Conservation (phyloP, 192 early-diverging fungal genomes). For the Backusella mclennaniae region DNA sequence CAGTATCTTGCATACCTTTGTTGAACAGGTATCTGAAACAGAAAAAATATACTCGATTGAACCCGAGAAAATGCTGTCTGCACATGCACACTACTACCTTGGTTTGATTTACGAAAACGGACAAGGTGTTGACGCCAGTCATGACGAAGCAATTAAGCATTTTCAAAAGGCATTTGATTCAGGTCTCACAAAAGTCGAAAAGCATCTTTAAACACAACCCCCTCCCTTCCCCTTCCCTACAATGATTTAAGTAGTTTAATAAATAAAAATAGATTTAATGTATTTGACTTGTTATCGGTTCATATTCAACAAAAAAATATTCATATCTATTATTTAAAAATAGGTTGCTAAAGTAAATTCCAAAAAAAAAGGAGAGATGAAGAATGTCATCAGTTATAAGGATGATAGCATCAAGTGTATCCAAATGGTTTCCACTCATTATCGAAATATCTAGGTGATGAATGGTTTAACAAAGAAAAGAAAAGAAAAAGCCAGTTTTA, state of each 20-base stretch:
- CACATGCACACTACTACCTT: neutral
- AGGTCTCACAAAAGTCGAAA: neutral
- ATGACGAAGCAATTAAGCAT: neutral
- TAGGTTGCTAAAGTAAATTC: neutral
- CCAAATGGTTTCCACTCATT: constrained; percentile 31
- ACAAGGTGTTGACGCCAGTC: neutral
- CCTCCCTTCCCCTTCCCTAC: too few species aligned
- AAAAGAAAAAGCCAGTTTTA: neutral
- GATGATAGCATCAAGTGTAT: neutral
- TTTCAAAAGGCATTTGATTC: neutral
- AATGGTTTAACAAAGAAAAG: neutral
- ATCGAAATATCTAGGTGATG: constrained; percentile 24
- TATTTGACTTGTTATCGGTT: neutral
- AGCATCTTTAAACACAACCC: neutral
- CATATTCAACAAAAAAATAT: neutral
- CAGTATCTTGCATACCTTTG: neutral
- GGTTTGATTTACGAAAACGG: neutral
- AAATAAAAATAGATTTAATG: neutral
- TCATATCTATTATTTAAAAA: neutral
- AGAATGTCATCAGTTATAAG: neutral
- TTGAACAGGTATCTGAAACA: neutral
- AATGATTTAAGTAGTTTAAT: neutral
- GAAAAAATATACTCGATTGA: neutral
- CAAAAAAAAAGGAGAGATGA: neutral
- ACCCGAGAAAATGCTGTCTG: neutral